phyloP scores from a whole-genome alignment of 2,329 filamentous ascomycete species.

The Arthrinium phaeospermum region DNA sequence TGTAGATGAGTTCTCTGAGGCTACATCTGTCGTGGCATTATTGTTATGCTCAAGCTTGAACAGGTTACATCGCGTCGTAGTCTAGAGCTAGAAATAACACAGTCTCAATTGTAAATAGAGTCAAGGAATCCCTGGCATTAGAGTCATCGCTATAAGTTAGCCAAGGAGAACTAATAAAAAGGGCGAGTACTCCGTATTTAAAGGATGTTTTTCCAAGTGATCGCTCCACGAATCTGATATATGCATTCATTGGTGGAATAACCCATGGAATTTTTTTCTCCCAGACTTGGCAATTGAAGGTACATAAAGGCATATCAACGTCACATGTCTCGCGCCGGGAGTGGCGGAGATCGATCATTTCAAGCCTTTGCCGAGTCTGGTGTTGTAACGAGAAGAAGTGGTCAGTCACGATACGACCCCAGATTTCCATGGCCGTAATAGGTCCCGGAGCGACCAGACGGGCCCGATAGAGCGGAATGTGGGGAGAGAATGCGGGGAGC shows the following conservation, averaged over 20 bases:
- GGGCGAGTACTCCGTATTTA: too few relatives aligned
- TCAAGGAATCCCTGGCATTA: too few relatives aligned
- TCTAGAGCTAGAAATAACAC: too few relatives aligned
- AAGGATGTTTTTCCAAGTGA: too few relatives aligned
- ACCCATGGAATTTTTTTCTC: background rate
- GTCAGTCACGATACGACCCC: background rate
- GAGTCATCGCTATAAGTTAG: too few relatives aligned
- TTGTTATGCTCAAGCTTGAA: too few relatives aligned
- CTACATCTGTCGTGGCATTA: too few relatives aligned
- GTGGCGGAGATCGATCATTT: background rate
- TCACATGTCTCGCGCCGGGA: background rate
- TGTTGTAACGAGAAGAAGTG: background rate
- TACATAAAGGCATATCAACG: background rate
- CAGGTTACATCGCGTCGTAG: too few relatives aligned
- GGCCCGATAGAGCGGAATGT: constrained; percentile 11
- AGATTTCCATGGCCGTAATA: background rate
- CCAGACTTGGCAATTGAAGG: background rate
- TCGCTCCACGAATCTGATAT: background rate
- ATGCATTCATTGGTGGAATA: constrained; percentile 1
- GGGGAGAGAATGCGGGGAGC: constrained; percentile 14
- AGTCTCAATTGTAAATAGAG: too few relatives aligned
- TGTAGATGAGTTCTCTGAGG: background rate
- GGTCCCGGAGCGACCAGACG: background rate
- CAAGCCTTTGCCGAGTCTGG: constrained; percentile 1
- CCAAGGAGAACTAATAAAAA: too few relatives aligned